These are phyloP conservation scores for Didymella segeticola DNA, from an alignment of 2,329 filamentous ascomycete species.

Conservation along the genomic window DNA sequence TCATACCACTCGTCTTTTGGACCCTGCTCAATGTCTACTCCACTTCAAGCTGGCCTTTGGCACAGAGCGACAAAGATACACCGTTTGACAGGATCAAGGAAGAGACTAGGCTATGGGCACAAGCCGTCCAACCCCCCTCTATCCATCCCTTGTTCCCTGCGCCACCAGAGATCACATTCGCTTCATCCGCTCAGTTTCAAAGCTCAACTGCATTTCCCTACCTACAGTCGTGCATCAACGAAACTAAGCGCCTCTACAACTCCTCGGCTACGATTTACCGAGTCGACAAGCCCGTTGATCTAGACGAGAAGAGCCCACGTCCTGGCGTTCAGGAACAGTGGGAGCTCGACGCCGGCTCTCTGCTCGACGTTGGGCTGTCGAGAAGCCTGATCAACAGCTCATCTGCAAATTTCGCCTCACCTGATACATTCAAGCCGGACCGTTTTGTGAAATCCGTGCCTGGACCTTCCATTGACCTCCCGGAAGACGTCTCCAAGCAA, in stretches of 20 bases:
- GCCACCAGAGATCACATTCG: conserved; percentile 41
- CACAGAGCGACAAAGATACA: conserved; percentile 9
- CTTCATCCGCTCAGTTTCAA: conserved; percentile 18
- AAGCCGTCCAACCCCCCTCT: conserved; percentile 44
- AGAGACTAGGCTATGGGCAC: conserved; percentile 40
- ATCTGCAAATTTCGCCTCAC: conserved; percentile 27
- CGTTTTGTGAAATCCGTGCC: conserved; percentile 31
- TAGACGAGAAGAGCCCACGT: conserved; percentile 29
- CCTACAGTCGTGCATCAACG: conserved; percentile 41
- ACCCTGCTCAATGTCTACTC: conserved; percentile 40
- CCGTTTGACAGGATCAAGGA: conserved; percentile 34
- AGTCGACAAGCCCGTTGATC: conserved; percentile 27
- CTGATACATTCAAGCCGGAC: conserved; percentile 34
- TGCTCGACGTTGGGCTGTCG: conserved; percentile 43
- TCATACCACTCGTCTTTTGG: conserved; percentile 45
- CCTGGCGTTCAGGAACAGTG: conserved; percentile 33
- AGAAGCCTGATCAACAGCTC: conserved; percentile 41
- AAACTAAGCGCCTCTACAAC: conserved; percentile 40
- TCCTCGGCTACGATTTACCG: conserved; percentile 30
- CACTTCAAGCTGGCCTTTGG: conserved; percentile 17
- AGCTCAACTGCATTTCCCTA: conserved; percentile 28
- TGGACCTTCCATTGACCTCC: conserved; percentile 25
- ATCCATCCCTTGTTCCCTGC: conserved; percentile 47
- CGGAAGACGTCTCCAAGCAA: conserved; percentile 21
- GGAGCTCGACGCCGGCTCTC: conserved; percentile 34